Conservation (phyloP, 2,329 filamentous ascomycete genomes). For the Fusarium nurragi region DNA sequence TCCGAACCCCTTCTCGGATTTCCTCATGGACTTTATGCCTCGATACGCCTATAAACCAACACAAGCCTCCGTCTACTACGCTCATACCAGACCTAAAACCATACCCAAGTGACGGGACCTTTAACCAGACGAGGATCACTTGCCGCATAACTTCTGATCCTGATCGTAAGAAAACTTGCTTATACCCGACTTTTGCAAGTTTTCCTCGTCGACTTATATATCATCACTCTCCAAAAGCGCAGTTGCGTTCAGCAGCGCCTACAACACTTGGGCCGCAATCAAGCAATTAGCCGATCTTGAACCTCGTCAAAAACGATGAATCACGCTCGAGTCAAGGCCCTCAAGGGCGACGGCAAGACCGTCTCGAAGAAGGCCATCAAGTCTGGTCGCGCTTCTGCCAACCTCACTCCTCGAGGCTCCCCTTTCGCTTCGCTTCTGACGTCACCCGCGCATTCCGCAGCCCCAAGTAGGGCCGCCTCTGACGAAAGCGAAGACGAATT, state of each 20-base stretch:
- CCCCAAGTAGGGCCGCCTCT: conserved; percentile 69
- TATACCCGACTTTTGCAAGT: conserved; percentile 28
- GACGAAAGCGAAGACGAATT: conserved; percentile 67
- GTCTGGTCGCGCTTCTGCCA: conserved; percentile 66
- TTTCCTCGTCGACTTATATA: conserved; percentile 37
- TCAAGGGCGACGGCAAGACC: conserved; percentile 76
- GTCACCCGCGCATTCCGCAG: conserved; percentile 68
- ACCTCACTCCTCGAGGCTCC: conserved; percentile 66
- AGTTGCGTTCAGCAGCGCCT: not conserved
- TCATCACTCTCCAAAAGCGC: not conserved
- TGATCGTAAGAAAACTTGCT: conserved; percentile 9
- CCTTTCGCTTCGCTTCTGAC: conserved; percentile 65
- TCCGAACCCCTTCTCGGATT: conserved; percentile 18
- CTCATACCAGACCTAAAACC: conserved; percentile 33
- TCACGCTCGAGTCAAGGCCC: conserved; percentile 73
- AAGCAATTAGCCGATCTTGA: not conserved
- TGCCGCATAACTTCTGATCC: conserved; percentile 31
- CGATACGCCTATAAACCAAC: conserved; percentile 35
- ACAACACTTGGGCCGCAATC: not conserved
- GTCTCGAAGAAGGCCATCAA: conserved; percentile 73
- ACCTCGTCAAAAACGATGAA: conserved; percentile 58
- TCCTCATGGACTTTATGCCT: conserved; percentile 44
- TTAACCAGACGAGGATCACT: conserved; percentile 38
- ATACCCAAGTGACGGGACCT: conserved; percentile 38
- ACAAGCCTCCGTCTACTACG: conserved; percentile 31